Evolutionary conservation across 805 yeast species (phyloP), one percentile per base, ranked within the genome.

Genomic region (Starmerella apis): DNA sequence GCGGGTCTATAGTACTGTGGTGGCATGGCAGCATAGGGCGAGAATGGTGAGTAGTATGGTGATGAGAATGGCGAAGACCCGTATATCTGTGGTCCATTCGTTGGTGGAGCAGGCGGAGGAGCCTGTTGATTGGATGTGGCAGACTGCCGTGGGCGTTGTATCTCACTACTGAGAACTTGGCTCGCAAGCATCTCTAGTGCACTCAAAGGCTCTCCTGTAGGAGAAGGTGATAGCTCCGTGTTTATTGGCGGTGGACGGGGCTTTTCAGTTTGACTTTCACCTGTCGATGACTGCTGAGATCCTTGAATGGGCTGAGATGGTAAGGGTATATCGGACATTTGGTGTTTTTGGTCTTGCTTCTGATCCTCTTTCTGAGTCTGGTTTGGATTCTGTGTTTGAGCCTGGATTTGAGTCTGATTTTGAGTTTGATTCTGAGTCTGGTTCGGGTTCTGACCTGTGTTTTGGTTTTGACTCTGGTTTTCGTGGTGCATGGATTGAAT

Each of bases 181-280:
- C 76, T 69, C 3, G 81, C 81, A 48, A 77, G 63, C 50, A 74
- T 61, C 13, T 80, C 81, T 43, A 77, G 63, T 0, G 80, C 74
- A 39, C 71, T 73, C 43, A 77, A 32, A 22, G 49, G 52, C 33
- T 43, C 52, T 3, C 13, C 19, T 6, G 23, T 13, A 2, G 44
- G 31, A 28, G 28, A 20, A 16, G 32, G 39, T 2, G 50, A 42
- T 1, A 53, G 46, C 37, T 33, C 31, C 4, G 60, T 55, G 39
- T 57, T 43, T 18, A 58, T 49, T 11, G 60, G 56, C 36, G 56
- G 56, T 11, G 59, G 54, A 10, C 52, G 49, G 14, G 56, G 55
- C 47, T 41, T 35, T 23, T 46, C 51, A 20, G 37, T 9, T 35
- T 16, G 36, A 28, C 28, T 23, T 32, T 33, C 37, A 22, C 16